phyloP scores from a whole-genome alignment of 2,329 filamentous ascomycete genomes.

The Zasmidium angulare region DNA sequence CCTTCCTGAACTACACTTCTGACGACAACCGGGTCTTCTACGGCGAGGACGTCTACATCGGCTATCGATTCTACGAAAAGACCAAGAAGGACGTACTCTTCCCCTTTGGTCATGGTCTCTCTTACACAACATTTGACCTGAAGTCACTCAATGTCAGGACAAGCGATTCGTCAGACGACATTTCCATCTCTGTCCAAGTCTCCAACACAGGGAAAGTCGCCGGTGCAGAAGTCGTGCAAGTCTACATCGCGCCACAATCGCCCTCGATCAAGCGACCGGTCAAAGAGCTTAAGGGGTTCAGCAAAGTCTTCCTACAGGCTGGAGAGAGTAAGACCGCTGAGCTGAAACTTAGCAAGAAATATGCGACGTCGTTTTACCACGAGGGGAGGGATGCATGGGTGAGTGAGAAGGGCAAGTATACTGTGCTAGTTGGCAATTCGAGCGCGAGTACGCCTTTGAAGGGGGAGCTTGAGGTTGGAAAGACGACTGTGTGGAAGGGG shows the following conservation, averaged over 20 bases:
- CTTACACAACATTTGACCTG: conserved; percentile 72
- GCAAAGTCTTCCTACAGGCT: conserved; percentile 60
- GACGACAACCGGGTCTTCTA: conserved; percentile 69
- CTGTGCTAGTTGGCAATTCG: conserved; percentile 60
- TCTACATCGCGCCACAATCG: conserved; percentile 65
- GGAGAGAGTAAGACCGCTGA: conserved; percentile 58
- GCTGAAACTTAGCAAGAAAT: conserved; percentile 62
- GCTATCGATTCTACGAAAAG: conserved; percentile 71
- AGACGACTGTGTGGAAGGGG: conserved; percentile 68
- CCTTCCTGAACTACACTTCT: conserved; percentile 71
- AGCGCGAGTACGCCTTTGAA: conserved; percentile 55
- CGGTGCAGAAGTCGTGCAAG: conserved; percentile 66
- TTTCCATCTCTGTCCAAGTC: conserved; percentile 52
- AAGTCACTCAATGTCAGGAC: conserved; percentile 55
- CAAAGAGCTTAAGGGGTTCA: conserved; percentile 70
- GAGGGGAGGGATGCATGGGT: conserved; percentile 66
- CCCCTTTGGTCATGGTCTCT: conserved; percentile 75
- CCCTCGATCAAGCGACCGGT: conserved; percentile 64
- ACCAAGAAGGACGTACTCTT: conserved; percentile 62
- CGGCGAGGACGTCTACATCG: conserved; percentile 71
- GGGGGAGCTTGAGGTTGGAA: conserved; percentile 56
- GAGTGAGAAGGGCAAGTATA: conserved; percentile 65
- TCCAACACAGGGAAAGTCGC: conserved; percentile 57
- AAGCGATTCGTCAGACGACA: conserved; percentile 47
- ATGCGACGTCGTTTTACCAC: conserved; percentile 69